Percentiles rank a stretch among this genome's conserved stretches.
These are phyloP conservation scores for Aschersonia sp. DNA, from an alignment of 2,329 filamentous ascomycete species.

Conservation along the genomic window DNA sequence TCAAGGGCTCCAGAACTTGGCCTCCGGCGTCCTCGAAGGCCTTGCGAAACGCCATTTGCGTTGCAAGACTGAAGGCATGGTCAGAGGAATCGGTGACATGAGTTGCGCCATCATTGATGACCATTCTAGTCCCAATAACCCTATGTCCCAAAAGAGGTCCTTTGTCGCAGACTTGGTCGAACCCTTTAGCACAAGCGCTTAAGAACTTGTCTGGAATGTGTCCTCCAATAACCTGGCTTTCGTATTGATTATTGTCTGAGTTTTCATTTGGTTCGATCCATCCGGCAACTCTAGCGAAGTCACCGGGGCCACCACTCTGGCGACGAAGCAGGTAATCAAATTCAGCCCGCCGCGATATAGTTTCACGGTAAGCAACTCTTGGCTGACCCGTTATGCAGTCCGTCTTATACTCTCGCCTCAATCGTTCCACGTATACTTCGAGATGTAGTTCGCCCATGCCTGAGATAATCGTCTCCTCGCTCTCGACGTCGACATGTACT, in stretches of 20 bases:
- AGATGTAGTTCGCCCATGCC: slow-evolving; percentile 97
- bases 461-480: slow-evolving; percentile 92
- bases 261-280: slow-evolving; percentile 76
- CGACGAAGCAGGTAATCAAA: slow-evolving; percentile 94
- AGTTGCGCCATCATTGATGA: slow-evolving; percentile 90
- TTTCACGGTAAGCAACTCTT: slow-evolving; percentile 94
- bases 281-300: slow-evolving; percentile 84
- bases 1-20: slow-evolving; percentile 82
- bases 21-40: slow-evolving; percentile 72
- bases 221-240: slow-evolving; percentile 77
- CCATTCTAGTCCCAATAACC: slow-evolving; percentile 80
- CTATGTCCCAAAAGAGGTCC: slow-evolving; percentile 87
- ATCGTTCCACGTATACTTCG: slow-evolving; percentile 94
- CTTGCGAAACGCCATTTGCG: slow-evolving; percentile 93
- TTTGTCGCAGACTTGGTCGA: slow-evolving; percentile 67
- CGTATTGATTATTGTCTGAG: slow-evolving; percentile 66
- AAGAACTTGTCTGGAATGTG: slow-evolving; percentile 93
- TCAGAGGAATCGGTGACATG: slow-evolving; percentile 97
- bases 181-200: slow-evolving; percentile 89
- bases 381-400: slow-evolving; percentile 94
- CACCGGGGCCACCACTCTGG: slow-evolving; percentile 88
- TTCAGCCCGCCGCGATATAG: slow-evolving; percentile 62
- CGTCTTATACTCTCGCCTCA: slow-evolving; percentile 91
- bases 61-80: slow-evolving; percentile 88
- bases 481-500: slow-evolving; percentile 82